Conservation (phyloP, 306 rosid genomes). For the apple (Malus domestica) region ASM211411v1 NC_041797.1:3355001-3355500, state of each 20-base stretch:
- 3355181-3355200: neutral
- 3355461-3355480: too few relatives aligned
- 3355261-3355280: slow-evolving; percentile 22
- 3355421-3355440: too few relatives aligned
- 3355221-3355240: neutral
- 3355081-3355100: neutral
- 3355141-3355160: neutral
- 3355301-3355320: slow-evolving; percentile 10
- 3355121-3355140: neutral
- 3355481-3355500: too few relatives aligned
- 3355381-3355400: neutral
- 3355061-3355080: slow-evolving; percentile 15
- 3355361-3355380: neutral
- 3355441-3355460: too few relatives aligned
- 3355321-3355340: neutral
- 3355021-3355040: neutral
- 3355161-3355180: neutral
- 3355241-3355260: neutral
- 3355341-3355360: neutral
- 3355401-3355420: too few relatives aligned
- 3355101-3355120: neutral
- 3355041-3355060: neutral
- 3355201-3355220: slow-evolving; percentile 6
- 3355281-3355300: slow-evolving; percentile 34
- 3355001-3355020: too few relatives aligned